A percentile compares a stretch with the other conserved stretches of the same genome.
Evolutionary conservation across 371 early-diverging fungal species (phyloP).

Genomic region (Dentiscutata heterogama): DNA sequence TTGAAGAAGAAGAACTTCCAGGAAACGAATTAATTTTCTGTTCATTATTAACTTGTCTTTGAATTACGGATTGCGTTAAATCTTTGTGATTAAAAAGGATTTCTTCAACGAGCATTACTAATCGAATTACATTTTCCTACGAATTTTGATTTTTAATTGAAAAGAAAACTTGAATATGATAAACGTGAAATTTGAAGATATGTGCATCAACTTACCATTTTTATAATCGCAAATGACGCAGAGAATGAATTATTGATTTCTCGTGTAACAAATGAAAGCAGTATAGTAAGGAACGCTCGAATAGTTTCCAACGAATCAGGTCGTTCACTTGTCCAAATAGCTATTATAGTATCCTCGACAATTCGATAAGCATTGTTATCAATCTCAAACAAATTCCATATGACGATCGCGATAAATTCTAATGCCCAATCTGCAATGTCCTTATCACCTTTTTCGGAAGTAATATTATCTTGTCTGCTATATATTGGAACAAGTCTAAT

Average conservation of each 20-base stretch:
- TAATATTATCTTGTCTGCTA: slow-evolving; percentile 11
- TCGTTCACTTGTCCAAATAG: slow-evolving; percentile 46
- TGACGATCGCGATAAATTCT: slow-evolving; percentile 45
- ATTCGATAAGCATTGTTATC: slow-evolving; percentile 50
- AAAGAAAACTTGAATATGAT: not conserved
- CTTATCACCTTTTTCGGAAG: slow-evolving; percentile 1
- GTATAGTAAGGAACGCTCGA: slow-evolving; percentile 44
- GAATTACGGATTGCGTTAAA: slow-evolving; percentile 40
- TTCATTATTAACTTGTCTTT: not conserved
- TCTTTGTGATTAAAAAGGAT: slow-evolving; percentile 47
- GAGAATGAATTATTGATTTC: not conserved
- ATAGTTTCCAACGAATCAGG: slow-evolving; percentile 48
- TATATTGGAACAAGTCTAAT: slow-evolving; percentile 35
- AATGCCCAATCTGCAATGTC: slow-evolving; percentile 47
- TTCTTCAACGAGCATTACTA: slow-evolving; percentile 31
- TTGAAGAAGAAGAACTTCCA: slow-evolving; percentile 35
- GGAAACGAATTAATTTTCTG: slow-evolving; percentile 12
- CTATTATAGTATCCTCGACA: slow-evolving; percentile 53
- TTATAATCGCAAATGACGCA: not conserved
- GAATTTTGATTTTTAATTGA: not conserved
- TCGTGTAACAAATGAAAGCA: slow-evolving; percentile 33
- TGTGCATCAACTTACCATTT: not conserved
- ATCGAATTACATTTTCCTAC: slow-evolving; percentile 41
- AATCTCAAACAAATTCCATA: slow-evolving; percentile 53
- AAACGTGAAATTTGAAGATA: too few relatives aligned